Percentiles rank a stretch among this genome's conserved stretches.
Evolutionary conservation across 1,139 yeast genomes (phyloP).

Genomic region (Meyerozyma guilliermondii): DNA sequence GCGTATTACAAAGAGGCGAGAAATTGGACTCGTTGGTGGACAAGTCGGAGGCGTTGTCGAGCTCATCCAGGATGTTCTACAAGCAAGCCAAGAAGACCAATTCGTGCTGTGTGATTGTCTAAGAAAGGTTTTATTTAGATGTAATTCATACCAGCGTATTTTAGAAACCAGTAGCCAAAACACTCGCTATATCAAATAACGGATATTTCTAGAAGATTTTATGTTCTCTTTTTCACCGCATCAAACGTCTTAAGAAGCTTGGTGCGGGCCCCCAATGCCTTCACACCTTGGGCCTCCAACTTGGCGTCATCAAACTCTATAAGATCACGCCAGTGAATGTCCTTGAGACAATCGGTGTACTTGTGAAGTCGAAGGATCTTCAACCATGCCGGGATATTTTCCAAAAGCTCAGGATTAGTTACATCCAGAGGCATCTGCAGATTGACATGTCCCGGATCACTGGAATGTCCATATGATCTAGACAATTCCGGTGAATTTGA

Average conservation of each 20-base stretch:
- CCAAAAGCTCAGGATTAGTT: constrained; percentile 57
- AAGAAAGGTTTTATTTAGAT: constrained; percentile 5
- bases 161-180: not conserved
- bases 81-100: constrained; percentile 97
- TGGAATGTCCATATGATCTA: constrained; percentile 1
- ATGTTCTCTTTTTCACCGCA: constrained; percentile 45
- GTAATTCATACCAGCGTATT: not conserved
- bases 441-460: constrained; percentile 15
- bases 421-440: constrained; percentile 55
- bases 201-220: not conserved
- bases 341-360: constrained; percentile 79
- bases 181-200: not conserved
- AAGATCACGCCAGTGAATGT: constrained; percentile 73
- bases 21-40: constrained; percentile 90
- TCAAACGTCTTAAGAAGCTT: constrained; percentile 89
- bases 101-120: constrained; percentile 87
- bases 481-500: constrained; percentile 5
- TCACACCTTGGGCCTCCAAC: constrained; percentile 76
- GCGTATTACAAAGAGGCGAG: constrained; percentile 93
- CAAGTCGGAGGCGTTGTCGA: constrained; percentile 87
- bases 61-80: constrained; percentile 89
- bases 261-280: constrained; percentile 92
- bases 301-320: constrained; percentile 64
- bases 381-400: constrained; percentile 89
- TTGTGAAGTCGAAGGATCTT: constrained; percentile 86